phyloP scores from a whole-genome alignment of 495 filamentous ascomycete species.

The Rostrohypoxylon terebratum region DNA sequence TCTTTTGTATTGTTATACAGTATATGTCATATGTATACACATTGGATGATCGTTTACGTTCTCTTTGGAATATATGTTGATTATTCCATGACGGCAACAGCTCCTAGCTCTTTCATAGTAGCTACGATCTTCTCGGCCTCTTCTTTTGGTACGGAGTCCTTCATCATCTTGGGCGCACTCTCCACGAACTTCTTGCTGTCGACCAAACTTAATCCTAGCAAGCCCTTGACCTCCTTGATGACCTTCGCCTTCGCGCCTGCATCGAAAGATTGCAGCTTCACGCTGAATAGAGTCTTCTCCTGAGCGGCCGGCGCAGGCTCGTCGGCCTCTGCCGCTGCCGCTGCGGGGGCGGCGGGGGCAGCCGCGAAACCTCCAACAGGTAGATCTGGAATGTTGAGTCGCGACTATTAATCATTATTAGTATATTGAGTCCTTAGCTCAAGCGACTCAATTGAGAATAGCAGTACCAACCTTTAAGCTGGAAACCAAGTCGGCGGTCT shows the following conservation, averaged over 20 bases:
- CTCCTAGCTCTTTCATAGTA: constrained; percentile 90
- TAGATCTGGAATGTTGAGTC: constrained; percentile 97
- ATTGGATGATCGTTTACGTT: constrained; percentile 18
- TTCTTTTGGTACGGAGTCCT: constrained; percentile 97
- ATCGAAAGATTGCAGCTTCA: constrained; percentile 92
- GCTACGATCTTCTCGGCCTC: constrained; percentile 98
- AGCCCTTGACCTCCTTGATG: constrained; percentile 98
- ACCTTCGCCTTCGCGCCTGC: constrained; percentile 93
- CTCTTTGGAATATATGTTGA: constrained; percentile 17
- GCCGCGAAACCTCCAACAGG: constrained; percentile 85
- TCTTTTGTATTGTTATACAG: constrained; percentile 50
- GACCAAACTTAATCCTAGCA: constrained; percentile 94
- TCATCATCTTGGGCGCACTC: constrained; percentile 96
- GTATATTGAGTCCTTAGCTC: background rate
- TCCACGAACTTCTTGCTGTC: constrained; percentile 99
- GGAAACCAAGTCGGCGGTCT: constrained; percentile 95
- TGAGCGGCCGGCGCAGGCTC: constrained; percentile 86
- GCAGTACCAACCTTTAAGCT: constrained; percentile 77
- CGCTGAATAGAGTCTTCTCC: constrained; percentile 97
- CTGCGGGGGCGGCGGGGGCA: constrained; percentile 65
- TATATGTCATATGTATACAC: constrained; percentile 52
- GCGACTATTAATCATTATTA: constrained; percentile 70
- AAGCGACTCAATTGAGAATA: background rate
- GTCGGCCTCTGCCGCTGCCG: constrained; percentile 76
- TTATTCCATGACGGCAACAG: constrained; percentile 90